phyloP scores from a whole-genome alignment of 2,329 filamentous ascomycete species.

The Nemania bipapillata region DNA sequence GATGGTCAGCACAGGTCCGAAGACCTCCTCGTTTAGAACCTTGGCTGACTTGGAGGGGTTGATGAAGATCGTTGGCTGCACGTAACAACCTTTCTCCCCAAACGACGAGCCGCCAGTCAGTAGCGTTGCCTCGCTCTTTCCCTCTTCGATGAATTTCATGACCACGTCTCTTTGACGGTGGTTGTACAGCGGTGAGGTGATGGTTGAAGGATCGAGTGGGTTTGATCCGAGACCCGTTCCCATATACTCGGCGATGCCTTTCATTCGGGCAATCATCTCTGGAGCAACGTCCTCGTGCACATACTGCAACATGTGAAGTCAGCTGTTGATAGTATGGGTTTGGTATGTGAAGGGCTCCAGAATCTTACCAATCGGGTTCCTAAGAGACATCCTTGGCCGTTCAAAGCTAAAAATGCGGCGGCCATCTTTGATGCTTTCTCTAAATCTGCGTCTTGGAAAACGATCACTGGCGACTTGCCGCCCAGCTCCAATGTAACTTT shows the following conservation, averaged over 20 bases:
- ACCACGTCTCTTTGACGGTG: constrained; percentile 62
- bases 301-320: constrained; percentile 49
- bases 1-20: constrained; percentile 71
- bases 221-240: constrained; percentile 53
- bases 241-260: constrained; percentile 54
- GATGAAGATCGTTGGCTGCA: constrained; percentile 61
- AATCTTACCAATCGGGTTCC: constrained; percentile 59
- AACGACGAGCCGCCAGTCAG: constrained; percentile 38
- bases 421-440: constrained; percentile 69
- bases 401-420: constrained; percentile 31
- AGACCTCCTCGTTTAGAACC: constrained; percentile 70
- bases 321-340: no score
- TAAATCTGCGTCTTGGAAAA: constrained; percentile 73
- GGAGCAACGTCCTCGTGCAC: constrained; percentile 63
- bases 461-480: constrained; percentile 72
- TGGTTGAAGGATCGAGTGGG: constrained; percentile 50
- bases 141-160: constrained; percentile 58
- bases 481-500: constrained; percentile 74
- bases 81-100: constrained; percentile 50
- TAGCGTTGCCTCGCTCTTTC: constrained; percentile 52
- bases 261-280: constrained; percentile 70
- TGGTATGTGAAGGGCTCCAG: no score
- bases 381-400: constrained; percentile 57
- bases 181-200: constrained; percentile 62
- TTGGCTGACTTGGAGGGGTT: constrained; percentile 56